Percentiles rank a stretch among this genome's conserved stretches.
Conservation (phyloP, 768 basidiomycete genomes). For the Collybia sordida region DNA sequence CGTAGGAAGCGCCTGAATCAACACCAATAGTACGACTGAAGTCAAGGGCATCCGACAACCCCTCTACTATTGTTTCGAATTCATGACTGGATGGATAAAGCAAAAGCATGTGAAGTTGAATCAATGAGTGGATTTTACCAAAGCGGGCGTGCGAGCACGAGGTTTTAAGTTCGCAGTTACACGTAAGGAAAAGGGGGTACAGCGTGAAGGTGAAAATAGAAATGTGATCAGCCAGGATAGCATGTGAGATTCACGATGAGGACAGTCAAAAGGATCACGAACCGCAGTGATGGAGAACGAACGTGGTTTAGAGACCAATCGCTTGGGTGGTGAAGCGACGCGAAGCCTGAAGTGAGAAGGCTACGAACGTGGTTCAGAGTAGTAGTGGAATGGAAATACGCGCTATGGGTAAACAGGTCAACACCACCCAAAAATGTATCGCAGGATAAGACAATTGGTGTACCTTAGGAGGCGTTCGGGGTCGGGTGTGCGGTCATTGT, state of each 20-base stretch:
- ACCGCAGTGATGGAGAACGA: conserved; percentile 76
- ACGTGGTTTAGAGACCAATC: conserved; percentile 95
- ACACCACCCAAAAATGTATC: too few species aligned
- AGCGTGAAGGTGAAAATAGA: background rate
- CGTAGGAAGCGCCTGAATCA: conserved; percentile 59
- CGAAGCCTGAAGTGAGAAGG: conserved; percentile 89
- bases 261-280: conserved; percentile 14
- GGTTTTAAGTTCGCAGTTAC: background rate
- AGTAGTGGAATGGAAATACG: conserved; percentile 94
- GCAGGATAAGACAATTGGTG: background rate
- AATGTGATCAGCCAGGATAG: background rate
- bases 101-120: background rate
- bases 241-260: background rate
- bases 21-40: conserved; percentile 89
- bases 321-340: conserved; percentile 85
- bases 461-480: conserved; percentile 87
- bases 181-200: background rate
- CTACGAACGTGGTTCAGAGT: conserved; percentile 92
- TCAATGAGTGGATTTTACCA: conserved; percentile 2
- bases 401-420: conserved; percentile 41
- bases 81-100: conserved; percentile 50
- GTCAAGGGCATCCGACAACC: conserved; percentile 88
- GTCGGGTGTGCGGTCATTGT: conserved; percentile 82
- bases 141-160: background rate
- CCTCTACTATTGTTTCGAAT: conserved; percentile 83